These are phyloP conservation scores for Handroanthus guayacan DNA, from an alignment of 257 asterid species.

Conservation along the genomic window DNA sequence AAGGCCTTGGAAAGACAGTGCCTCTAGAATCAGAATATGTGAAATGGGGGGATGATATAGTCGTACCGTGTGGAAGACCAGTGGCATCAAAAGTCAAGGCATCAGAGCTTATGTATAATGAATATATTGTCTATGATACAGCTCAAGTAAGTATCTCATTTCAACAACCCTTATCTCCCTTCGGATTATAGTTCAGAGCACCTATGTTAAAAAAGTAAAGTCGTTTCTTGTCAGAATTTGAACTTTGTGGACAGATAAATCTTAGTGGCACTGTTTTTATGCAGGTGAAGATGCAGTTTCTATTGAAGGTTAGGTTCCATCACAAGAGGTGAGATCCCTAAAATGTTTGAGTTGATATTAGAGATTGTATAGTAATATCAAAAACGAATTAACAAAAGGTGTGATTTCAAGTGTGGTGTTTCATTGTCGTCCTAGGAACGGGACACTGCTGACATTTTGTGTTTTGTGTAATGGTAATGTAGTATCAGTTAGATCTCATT, in stretches of 20 bases:
- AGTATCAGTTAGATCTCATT: conserved; percentile 51
- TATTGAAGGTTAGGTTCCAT: conserved; percentile 90
- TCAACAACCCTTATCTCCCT: background rate
- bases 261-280: background rate
- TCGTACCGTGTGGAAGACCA: conserved; percentile 92
- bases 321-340: conserved; percentile 64
- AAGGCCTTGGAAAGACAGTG: conserved; percentile 87
- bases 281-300: conserved; percentile 95
- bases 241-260: background rate
- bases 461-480: conserved; percentile 8
- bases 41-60: conserved; percentile 84
- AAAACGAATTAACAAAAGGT: conserved; percentile 8
- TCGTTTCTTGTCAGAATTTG: no score
- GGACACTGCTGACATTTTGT: background rate
- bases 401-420: background rate
- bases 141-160: conserved; percentile 75
- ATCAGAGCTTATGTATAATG: conserved; percentile 91
- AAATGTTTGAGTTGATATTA: background rate
- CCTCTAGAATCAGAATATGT: conserved; percentile 74
- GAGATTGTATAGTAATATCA: conserved; percentile 15
- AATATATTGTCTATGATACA: conserved; percentile 83
- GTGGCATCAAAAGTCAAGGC: conserved; percentile 70
- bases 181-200: background rate
- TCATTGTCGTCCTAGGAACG: background rate
- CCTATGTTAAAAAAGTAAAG: no score